Base-by-base conservation (phyloP, 2,329 filamentous ascomycete species). In the Colletotrichum scovillei region DNA sequence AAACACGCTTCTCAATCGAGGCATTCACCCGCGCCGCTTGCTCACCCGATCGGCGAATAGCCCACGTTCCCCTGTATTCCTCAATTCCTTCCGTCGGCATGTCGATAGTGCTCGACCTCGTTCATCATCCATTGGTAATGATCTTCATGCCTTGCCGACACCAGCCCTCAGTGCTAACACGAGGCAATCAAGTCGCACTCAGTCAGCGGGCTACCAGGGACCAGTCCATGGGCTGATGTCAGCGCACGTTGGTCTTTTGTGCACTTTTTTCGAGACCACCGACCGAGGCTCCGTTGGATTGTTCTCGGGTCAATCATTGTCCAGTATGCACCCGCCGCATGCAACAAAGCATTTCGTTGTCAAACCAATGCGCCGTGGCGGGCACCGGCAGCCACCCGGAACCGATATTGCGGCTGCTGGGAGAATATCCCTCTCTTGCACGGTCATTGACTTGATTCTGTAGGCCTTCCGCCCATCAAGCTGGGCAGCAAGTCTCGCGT, bases 1-100 rank as follows among this genome's bases (percentile, higher is more conserved):
- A 69, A 59, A 59, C 24, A 57, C 16, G 53, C 38, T 35, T 49
- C 65, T 72, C 59, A 28, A 72, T 69, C 66, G 38, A 64, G 66
- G 67, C 66, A 72, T 59, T 59, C 30, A 26, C 55, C 66, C 69
- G 66, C 46, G 8, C 53, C 30, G 57, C 52, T 62, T 72, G 52
- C 64, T 46, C 35, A 19, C 26, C 63, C 30, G 38, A 68, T 71
- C 58, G 35, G 22, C 55, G 26, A 49, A 35, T 60, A n/a, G 11
- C 24, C 53, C 38, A 26, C 46, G n/a, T 35, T n/a, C 16, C 30
- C 28, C 22, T 53, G 49, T 19, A 24, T 46, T 30, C 42, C 42
- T 38, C 26, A 46, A 26, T 42, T 57, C 32, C 53, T 66, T 57
- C 42, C 38, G 30, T 62, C 42, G 64, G 55, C n/a, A 67, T 42